Percentiles rank a stretch among this genome's conserved stretches.
These are phyloP conservation scores for Paramecium sonneborni DNA, from an alignment of 73 alveolate species.

Conservation along the genomic window DNA sequence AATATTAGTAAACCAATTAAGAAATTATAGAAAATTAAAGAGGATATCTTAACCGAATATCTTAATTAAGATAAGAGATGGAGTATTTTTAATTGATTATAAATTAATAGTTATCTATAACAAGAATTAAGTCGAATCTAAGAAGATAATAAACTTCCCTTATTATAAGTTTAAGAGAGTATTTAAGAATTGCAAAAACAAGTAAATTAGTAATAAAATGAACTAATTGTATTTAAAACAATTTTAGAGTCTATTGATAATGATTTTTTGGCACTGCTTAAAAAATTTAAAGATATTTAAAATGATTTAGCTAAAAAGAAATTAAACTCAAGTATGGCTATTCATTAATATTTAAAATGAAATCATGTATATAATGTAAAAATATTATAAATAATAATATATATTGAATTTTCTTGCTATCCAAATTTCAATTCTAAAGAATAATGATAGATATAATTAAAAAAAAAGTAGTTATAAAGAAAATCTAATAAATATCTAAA, in stretches of 20 bases:
- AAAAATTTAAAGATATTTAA: background rate
- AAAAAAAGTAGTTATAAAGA: slow-evolving; percentile 82
- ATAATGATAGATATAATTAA: slow-evolving; percentile 73
- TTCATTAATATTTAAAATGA: background rate
- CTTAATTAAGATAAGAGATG: background rate
- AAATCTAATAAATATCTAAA: slow-evolving; percentile 85
- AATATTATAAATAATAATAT: background rate
- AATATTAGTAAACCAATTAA: background rate
- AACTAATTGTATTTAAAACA: background rate
- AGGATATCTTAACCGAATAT: background rate
- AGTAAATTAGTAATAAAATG: background rate
- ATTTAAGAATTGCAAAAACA: background rate
- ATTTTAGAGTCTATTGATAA: background rate
- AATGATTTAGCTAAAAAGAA: background rate
- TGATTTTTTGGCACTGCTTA: background rate
- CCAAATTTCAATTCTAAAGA: slow-evolving; percentile 86
- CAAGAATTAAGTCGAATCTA: background rate
- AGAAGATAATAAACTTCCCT: background rate
- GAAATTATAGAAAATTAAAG: background rate
- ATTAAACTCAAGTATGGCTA: background rate
- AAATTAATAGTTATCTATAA: background rate
- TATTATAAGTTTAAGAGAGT: background rate
- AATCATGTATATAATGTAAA: background rate
- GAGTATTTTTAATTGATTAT: background rate
- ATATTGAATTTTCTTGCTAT: slow-evolving; percentile 75